A percentile compares a stretch with the other conserved stretches of the same genome.
These are phyloP conservation scores for Carallia brachiata DNA, from an alignment of 345 rosid species.

Conservation along the genomic window DNA sequence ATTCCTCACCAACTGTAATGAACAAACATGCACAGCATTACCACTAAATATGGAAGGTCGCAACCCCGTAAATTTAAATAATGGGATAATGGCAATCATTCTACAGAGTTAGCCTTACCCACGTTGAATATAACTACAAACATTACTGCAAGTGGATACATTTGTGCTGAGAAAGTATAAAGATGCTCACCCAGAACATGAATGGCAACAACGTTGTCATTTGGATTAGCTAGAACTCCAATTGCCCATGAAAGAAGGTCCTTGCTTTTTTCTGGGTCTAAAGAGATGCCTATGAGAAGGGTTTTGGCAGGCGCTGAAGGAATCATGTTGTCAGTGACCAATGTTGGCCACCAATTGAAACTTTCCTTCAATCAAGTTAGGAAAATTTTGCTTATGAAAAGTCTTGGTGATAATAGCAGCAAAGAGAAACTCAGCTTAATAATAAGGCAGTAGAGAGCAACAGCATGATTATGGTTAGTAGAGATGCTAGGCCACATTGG, in stretches of 20 bases:
- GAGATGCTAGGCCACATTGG: slow-evolving; percentile 32
- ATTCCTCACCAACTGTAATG: slow-evolving; percentile 44
- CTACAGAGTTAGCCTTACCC: too few species aligned
- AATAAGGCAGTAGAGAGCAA: neutral
- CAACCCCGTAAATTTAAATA: too few species aligned
- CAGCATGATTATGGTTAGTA: slow-evolving; percentile 51
- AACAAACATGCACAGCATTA: neutral
- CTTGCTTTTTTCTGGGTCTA: slow-evolving; percentile 54
- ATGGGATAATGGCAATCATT: too few species aligned
- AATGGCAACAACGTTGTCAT: slow-evolving; percentile 67
- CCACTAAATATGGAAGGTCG: neutral
- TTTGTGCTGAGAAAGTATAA: too few species aligned
- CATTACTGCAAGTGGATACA: too few species aligned
- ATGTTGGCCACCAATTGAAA: neutral
- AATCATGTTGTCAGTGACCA: slow-evolving; percentile 39
- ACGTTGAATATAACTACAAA: too few species aligned
- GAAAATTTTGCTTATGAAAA: too few species aligned
- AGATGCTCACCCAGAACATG: slow-evolving; percentile 62
- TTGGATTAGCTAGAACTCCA: slow-evolving; percentile 66
- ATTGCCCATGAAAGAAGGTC: slow-evolving; percentile 82
- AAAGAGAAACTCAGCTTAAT: slow-evolving; percentile 13
- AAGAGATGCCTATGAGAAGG: slow-evolving; percentile 66
- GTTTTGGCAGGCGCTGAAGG: slow-evolving; percentile 44
- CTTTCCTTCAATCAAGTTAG: too few species aligned
- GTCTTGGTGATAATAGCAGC: neutral